phyloP scores from a whole-genome alignment of 805 yeast species.

The Hanseniaspora lindneri region DNA sequence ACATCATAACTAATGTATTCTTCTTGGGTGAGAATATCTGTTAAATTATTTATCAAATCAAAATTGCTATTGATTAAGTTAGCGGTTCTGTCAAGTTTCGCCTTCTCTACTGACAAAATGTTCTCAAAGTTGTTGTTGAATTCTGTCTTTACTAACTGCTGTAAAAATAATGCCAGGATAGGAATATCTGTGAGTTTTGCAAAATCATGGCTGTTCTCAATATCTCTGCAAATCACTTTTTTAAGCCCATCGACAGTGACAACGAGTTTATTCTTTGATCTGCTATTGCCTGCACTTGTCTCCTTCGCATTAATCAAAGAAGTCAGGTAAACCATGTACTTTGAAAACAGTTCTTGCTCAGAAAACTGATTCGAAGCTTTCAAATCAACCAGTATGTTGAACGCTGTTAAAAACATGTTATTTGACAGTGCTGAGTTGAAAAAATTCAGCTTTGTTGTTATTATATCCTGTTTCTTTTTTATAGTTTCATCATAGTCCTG shows the following conservation, averaged over 20 bases:
- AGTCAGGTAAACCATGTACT: background rate
- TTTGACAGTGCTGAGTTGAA: background rate
- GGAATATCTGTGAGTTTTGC: background rate
- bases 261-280: too few species aligned
- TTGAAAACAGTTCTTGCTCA: background rate
- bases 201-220: background rate
- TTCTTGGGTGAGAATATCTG: background rate
- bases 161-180: background rate
- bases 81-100: background rate
- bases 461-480: background rate
- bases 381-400: background rate
- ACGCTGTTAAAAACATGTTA: constrained; percentile 1
- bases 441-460: background rate
- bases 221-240: background rate
- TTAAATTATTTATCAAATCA: background rate
- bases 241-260: background rate
- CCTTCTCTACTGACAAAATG: background rate
- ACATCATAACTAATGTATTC: background rate
- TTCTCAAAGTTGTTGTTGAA: background rate
- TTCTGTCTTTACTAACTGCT: background rate
- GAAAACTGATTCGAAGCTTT: background rate
- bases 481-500: background rate
- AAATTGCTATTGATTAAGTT: background rate
- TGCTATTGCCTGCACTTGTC: background rate
- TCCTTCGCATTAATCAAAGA: background rate